Percentiles rank a stretch among this genome's conserved stretches.
These are phyloP conservation scores for Clitopilus passeckerianus DNA, from an alignment of 768 basidiomycete species.

Conservation along the genomic window DNA sequence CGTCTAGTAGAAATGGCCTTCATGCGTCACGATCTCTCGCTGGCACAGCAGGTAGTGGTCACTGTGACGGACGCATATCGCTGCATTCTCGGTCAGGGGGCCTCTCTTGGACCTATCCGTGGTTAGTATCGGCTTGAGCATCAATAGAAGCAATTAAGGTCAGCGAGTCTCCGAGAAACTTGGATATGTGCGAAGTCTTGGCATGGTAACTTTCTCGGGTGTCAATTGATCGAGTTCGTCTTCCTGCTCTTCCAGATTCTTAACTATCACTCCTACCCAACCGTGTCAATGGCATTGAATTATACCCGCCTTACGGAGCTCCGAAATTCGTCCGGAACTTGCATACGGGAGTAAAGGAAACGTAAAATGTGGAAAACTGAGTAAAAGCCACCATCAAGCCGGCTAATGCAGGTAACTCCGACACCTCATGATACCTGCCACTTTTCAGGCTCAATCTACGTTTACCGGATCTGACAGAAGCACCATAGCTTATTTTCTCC, in stretches of 20 bases:
- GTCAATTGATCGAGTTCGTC: too few relatives aligned
- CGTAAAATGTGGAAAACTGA: not conserved
- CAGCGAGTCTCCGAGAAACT: slow-evolving; percentile 8
- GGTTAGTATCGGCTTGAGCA: too few relatives aligned
- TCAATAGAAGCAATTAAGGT: slow-evolving; percentile 26
- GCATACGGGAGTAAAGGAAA: slow-evolving; percentile 1
- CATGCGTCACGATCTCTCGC: too few relatives aligned
- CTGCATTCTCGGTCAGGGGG: slow-evolving; percentile 7
- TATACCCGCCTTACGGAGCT: not conserved
- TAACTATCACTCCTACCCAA: not conserved
- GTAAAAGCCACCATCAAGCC: not conserved
- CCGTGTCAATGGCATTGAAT: not conserved
- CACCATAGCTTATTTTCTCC: slow-evolving; percentile 25
- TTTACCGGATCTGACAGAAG: slow-evolving; percentile 13
- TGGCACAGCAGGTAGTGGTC: too few relatives aligned
- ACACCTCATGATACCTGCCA: not conserved
- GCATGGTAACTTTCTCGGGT: slow-evolving; percentile 3
- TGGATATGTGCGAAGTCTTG: slow-evolving; percentile 20
- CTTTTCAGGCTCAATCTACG: not conserved
- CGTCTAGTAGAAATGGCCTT: not conserved
- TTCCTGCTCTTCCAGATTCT: too few relatives aligned
- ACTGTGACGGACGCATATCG: slow-evolving; percentile 14
- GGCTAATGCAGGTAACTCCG: slow-evolving; percentile 1
- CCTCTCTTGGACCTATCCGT: not conserved
- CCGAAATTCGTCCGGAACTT: slow-evolving; percentile 24